Conservation (phyloP, 2,329 filamentous ascomycete species). For the Thielaviopsis cerberus region DNA sequence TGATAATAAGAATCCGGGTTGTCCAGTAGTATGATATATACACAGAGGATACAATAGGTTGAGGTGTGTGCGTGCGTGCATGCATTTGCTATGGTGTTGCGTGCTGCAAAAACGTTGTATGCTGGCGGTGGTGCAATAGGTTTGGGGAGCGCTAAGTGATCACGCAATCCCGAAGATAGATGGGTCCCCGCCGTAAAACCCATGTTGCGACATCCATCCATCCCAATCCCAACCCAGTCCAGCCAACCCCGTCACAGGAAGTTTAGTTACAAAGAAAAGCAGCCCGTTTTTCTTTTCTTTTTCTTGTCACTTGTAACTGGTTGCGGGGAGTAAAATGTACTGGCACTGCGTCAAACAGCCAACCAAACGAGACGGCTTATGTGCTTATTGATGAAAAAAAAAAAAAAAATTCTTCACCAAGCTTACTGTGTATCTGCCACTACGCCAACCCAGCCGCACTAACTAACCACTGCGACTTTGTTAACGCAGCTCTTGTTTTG, state of each 20-base stretch:
- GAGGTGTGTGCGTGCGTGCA: too few species aligned
- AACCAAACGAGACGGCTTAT: background rate
- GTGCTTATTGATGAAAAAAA: too few species aligned
- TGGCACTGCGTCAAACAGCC: background rate
- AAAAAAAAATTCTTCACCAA: background rate
- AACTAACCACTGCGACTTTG: background rate
- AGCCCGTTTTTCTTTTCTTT: too few species aligned
- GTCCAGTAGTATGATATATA: too few species aligned
- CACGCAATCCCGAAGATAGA: conserved; percentile 12
- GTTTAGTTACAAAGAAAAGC: conserved; percentile 8
- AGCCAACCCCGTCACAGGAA: conserved; percentile 5
- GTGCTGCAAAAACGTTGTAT: conserved; percentile 6
- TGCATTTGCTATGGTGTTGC: background rate
- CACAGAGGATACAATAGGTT: too few species aligned
- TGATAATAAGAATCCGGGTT: too few species aligned
- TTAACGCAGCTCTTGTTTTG: background rate
- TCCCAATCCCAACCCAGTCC: too few species aligned
- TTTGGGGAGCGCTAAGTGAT: conserved; percentile 12
- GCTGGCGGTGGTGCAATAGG: conserved; percentile 11
- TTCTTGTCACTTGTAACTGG: too few species aligned
- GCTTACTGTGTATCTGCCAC: background rate
- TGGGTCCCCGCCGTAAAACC: conserved; percentile 3
- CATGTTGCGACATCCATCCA: conserved; percentile 1
- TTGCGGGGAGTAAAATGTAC: too few species aligned
- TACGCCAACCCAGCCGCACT: background rate